Evolutionary conservation across 2,329 filamentous ascomycete species (phyloP), one percentile per base, ranked within the genome.

Genomic region (Alternaria atra): DNA sequence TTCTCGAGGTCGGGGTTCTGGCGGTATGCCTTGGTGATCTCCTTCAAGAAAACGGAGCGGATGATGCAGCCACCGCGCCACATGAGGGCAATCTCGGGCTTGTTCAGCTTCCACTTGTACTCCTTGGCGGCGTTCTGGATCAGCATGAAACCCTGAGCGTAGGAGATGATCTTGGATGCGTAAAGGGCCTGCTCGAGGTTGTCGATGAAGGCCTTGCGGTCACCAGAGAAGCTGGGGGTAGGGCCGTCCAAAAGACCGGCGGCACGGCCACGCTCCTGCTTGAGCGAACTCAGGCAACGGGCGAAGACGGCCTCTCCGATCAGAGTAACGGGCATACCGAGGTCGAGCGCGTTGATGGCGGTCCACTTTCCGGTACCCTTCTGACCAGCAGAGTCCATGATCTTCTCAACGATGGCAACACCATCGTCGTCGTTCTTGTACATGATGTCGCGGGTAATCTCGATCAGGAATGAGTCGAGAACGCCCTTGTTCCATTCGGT

Each of bases 341-440:
- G 91, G 82, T 99, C 95, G 63, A 99, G 90, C 70, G 95, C 94
- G 84, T 99, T 99, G 85, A 99, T 96, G 77, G 95, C 94, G 71
- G 95, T 99, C 95, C 95, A 99, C 88, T 99, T 98, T 84, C 95
- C 95, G 73, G 95, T 98, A 84, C 95, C 95, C 73, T 99, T 99
- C 87, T 99, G 95, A 74, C 95, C 95, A 77, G 95, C 95, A 84
- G 94, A 91, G 86, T 99, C 95, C 69, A 98, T 88, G 75, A 99
- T 98, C 90, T 98, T 99, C 89, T 99, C 95, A 63, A 99, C 91
- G 61, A 99, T 90, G 50, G 95, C 86, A 64, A 86, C 89, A 77
- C 91, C 93, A 75, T 98, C 94, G 52, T 97, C 94, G 76, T 99
- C 95, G 82, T 96, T 97, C 89, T 87, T 98, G 87, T 96, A 95